phyloP scores from a whole-genome alignment of 257 asterid species.

The Petunia axillaris region DNA sequence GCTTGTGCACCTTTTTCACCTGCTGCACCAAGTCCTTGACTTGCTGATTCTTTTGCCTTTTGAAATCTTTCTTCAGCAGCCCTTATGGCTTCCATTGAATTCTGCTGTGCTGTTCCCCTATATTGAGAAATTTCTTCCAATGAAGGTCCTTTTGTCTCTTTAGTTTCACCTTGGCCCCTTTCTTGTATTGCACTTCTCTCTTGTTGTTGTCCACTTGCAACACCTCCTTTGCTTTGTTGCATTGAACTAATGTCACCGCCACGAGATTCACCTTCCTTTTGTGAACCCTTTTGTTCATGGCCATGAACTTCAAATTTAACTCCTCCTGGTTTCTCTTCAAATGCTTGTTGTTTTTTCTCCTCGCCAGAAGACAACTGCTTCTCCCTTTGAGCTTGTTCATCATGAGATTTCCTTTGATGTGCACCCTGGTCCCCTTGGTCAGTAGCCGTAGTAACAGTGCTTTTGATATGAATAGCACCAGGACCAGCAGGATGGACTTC shows the following conservation, averaged over 20 bases:
- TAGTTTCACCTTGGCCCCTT: background rate
- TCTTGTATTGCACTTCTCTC: background rate
- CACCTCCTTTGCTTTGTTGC: background rate
- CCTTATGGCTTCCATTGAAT: slow-evolving; percentile 51
- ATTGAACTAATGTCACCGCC: background rate
- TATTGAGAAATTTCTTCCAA: slow-evolving; percentile 57
- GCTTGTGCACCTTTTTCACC: slow-evolving; percentile 35
- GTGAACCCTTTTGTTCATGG: background rate
- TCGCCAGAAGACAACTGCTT: background rate
- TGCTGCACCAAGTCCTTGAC: slow-evolving; percentile 24
- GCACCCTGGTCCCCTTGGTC: background rate
- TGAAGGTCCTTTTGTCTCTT: slow-evolving; percentile 26
- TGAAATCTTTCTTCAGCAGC: slow-evolving; percentile 53
- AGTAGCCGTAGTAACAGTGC: background rate
- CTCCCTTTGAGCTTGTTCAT: slow-evolving; percentile 5
- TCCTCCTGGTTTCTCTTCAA: slow-evolving; percentile 33
- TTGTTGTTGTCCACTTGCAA: background rate
- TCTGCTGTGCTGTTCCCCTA: slow-evolving; percentile 69
- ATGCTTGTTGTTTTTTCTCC: background rate
- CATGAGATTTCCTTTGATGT: background rate
- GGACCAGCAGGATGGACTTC: slow-evolving; percentile 18
- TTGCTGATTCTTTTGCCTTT: slow-evolving; percentile 37
- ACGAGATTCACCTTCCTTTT: background rate
- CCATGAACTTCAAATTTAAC: slow-evolving; percentile 29
- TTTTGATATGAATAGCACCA: background rate